phyloP scores from a whole-genome alignment of 2,329 filamentous ascomycete species.

The Beauveria rudraprayagi region DNA sequence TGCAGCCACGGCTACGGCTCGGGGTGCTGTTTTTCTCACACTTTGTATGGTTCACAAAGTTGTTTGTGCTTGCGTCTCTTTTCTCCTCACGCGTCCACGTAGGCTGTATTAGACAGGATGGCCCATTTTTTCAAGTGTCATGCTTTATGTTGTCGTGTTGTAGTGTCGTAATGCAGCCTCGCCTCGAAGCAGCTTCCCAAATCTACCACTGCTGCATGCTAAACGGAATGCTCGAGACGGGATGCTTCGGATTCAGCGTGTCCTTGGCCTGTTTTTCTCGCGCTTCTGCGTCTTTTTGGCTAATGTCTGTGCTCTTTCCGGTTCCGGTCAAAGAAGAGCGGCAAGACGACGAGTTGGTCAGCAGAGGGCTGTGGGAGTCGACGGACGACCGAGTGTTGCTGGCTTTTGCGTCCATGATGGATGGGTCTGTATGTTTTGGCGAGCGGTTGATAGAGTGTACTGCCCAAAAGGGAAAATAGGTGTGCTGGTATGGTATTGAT shows the following conservation, averaged over 20 bases:
- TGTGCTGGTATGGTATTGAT: neutral
- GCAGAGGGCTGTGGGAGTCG: slow-evolving; percentile 3
- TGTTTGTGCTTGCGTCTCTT: too few species aligned
- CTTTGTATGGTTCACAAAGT: neutral
- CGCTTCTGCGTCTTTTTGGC: neutral
- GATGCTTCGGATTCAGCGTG: neutral
- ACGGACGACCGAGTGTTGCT: neutral
- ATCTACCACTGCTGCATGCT: neutral
- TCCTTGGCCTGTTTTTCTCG: neutral
- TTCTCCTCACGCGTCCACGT: too few species aligned
- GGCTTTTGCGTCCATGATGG: neutral
- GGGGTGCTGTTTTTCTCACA: neutral
- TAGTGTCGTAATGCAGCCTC: neutral
- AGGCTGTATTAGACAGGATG: too few species aligned
- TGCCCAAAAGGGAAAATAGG: too few species aligned
- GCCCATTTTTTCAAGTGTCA: too few species aligned
- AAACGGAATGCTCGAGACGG: neutral
- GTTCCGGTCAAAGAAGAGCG: neutral
- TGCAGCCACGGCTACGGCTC: neutral
- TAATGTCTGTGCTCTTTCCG: too few species aligned
- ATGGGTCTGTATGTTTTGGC: neutral
- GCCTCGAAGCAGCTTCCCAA: neutral
- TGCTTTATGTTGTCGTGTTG: neutral
- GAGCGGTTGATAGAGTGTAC: too few species aligned
- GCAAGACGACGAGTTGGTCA: neutral